Percentiles rank a stretch among this genome's conserved stretches.
These are phyloP conservation scores for Epicoccum nigrum DNA, from an alignment of 2,329 filamentous ascomycete genomes.

Conservation along the genomic window DNA sequence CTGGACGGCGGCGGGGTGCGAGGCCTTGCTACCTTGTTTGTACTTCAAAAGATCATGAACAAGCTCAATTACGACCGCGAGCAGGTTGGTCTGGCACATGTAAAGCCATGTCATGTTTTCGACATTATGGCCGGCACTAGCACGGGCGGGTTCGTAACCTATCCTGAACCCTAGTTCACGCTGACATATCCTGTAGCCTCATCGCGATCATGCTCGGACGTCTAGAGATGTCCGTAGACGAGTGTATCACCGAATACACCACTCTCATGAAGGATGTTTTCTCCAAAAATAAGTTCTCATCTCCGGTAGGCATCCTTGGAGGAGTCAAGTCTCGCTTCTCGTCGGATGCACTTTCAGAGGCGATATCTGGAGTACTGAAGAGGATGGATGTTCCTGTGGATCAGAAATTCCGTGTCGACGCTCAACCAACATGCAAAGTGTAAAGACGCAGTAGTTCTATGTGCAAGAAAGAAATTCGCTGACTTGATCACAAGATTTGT, in stretches of 20 bases:
- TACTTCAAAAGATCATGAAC: slow-evolving; percentile 31
- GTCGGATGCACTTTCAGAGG: slow-evolving; percentile 5
- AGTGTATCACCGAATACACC: slow-evolving; percentile 21
- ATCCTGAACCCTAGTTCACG: no score
- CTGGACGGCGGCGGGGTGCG: slow-evolving; percentile 37
- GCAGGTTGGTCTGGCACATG: not conserved
- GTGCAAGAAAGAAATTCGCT: not conserved
- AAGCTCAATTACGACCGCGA: slow-evolving; percentile 20
- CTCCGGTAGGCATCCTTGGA: not conserved
- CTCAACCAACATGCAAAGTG: slow-evolving; percentile 2
- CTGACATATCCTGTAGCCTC: slow-evolving; percentile 3
- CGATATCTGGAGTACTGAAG: slow-evolving; percentile 5
- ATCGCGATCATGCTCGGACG: slow-evolving; percentile 30
- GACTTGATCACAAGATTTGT: not conserved
- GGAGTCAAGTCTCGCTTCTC: slow-evolving; percentile 16
- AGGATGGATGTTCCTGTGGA: not conserved
- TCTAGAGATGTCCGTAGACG: slow-evolving; percentile 23
- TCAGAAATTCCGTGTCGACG: not conserved
- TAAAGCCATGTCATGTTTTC: slow-evolving; percentile 26
- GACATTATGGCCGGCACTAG: slow-evolving; percentile 33
- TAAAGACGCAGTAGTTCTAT: not conserved
- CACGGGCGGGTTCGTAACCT: slow-evolving; percentile 22
- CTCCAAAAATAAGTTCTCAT: not conserved
- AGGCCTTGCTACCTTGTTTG: slow-evolving; percentile 29
- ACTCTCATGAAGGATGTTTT: slow-evolving; percentile 14